phyloP scores from a whole-genome alignment of 441 rosid genomes.

The Capsella rubella region DNA sequence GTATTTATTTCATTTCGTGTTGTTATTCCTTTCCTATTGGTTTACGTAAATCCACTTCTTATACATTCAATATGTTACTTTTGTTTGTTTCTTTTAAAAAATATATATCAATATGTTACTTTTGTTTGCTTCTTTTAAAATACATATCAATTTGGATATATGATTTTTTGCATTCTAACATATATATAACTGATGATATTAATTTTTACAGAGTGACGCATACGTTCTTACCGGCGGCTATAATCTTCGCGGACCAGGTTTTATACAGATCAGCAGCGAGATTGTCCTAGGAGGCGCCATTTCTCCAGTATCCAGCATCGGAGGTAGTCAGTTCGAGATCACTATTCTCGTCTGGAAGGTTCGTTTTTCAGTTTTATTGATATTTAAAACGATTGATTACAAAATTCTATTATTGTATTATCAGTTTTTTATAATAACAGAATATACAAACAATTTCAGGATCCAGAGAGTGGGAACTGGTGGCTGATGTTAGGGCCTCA shows the following conservation, averaged over 20 bases:
- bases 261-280: background rate
- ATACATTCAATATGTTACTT: too few relatives aligned
- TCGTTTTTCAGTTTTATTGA: background rate
- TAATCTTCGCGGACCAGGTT: background rate
- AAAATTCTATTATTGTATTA: background rate
- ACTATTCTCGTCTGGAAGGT: conserved; percentile 1
- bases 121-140: too few relatives aligned
- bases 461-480: background rate
- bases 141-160: too few relatives aligned
- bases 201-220: background rate
- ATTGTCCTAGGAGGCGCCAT: background rate
- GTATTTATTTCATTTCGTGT: background rate
- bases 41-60: too few relatives aligned
- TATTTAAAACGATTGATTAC: background rate
- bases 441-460: background rate
- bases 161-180: background rate
- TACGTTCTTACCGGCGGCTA: background rate
- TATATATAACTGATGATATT: background rate
- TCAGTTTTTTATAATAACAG: background rate
- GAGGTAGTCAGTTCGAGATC: background rate
- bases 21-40: background rate
- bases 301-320: background rate
- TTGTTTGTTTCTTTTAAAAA: too few relatives aligned
- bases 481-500: background rate
- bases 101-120: too few relatives aligned